These are phyloP conservation scores for Castanospermum australe DNA, from an alignment of 306 rosid species.

Conservation along the genomic window DNA sequence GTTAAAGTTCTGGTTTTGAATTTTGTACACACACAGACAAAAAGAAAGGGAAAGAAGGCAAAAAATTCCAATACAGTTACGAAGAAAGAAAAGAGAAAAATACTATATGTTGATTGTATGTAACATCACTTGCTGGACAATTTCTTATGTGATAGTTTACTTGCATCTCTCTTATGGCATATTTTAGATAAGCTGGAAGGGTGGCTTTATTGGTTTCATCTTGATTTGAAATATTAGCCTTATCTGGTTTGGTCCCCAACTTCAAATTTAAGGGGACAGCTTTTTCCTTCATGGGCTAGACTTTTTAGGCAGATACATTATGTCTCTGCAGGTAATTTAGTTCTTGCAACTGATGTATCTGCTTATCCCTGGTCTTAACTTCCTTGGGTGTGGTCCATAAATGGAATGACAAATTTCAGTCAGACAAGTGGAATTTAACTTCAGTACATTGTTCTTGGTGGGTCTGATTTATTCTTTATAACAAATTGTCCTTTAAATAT, in stretches of 20 bases:
- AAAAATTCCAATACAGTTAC: not conserved
- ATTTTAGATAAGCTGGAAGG: not conserved
- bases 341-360: not conserved
- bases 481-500: not conserved
- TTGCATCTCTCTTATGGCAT: not conserved
- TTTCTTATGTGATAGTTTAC: not conserved
- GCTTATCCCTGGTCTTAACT: slow-evolving; percentile 1
- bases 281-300: not conserved
- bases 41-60: not conserved
- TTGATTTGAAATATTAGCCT: not conserved
- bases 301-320: not conserved
- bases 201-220: not conserved
- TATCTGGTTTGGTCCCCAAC: not conserved
- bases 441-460: not conserved
- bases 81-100: not conserved
- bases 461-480: not conserved
- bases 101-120: not conserved
- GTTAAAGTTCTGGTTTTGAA: slow-evolving; percentile 16
- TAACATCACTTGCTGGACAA: not conserved
- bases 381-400: not conserved
- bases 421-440: not conserved
- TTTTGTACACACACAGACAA: not conserved
- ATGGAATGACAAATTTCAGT: not conserved
- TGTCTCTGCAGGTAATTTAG: not conserved
- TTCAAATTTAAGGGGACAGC: slow-evolving; percentile 3